A percentile compares a stretch with the other conserved stretches of the same genome.
phyloP scores from a whole-genome alignment of 768 basidiomycete species.

The Cubamyces sp. region DNA sequence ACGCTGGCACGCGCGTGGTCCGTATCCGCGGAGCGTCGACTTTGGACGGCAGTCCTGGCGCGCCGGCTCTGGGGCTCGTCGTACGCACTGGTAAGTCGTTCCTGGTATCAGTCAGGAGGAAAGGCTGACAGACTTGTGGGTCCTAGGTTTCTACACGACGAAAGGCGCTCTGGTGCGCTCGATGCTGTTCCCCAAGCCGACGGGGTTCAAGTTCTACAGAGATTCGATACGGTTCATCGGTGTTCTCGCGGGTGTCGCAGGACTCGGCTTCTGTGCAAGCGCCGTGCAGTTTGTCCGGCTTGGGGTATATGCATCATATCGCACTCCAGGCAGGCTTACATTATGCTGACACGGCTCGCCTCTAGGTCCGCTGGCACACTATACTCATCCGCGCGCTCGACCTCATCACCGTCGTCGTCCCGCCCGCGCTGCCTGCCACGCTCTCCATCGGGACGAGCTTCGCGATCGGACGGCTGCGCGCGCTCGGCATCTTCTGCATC shows the following conservation, averaged over 20 bases:
- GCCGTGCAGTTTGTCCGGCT: conserved; percentile 91
- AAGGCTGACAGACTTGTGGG: background rate
- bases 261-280: conserved; percentile 87
- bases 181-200: conserved; percentile 98
- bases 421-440: conserved; percentile 95
- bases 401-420: conserved; percentile 95
- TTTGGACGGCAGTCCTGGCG: conserved; percentile 53
- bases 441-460: conserved; percentile 97
- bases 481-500: conserved; percentile 91
- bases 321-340: background rate
- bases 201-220: conserved; percentile 98
- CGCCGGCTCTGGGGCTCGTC: conserved; percentile 80
- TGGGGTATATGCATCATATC: conserved; percentile 54
- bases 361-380: conserved; percentile 84
- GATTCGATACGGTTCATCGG: conserved; percentile 90
- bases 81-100: conserved; percentile 72
- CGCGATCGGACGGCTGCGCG: conserved; percentile 85
- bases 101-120: background rate
- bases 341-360: conserved; percentile 3
- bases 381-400: conserved; percentile 93
- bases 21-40: conserved; percentile 71
- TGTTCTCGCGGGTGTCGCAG: conserved; percentile 90
- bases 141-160: conserved; percentile 90
- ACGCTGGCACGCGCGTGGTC: conserved; percentile 89
- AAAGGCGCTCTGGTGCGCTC: conserved; percentile 95